Evolutionary conservation across 345 rosid species (phyloP).

Genomic region (Eucalyptus caleyi): DNA sequence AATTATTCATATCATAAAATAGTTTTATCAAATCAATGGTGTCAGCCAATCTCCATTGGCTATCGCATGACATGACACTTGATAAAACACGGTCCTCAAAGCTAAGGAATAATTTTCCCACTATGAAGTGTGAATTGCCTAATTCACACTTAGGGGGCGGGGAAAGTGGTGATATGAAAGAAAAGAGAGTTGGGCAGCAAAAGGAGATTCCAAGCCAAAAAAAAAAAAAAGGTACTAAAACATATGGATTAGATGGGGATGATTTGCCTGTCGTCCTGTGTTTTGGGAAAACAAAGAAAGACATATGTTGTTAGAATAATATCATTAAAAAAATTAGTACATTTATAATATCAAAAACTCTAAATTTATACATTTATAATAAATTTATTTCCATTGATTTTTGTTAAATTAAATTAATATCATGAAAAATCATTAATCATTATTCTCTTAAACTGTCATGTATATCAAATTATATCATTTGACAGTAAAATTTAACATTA

Average conservation of each 20-base stretch:
- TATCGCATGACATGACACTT: not conserved
- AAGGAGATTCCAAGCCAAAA: not conserved
- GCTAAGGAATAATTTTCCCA: not conserved
- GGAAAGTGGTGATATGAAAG: not conserved
- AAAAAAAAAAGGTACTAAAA: not conserved
- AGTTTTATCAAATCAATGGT: not conserved
- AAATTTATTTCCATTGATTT: accelerated
- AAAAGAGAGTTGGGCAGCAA: not conserved
- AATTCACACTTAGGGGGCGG: not conserved
- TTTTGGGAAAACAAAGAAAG: not conserved
- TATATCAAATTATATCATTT: accelerated
- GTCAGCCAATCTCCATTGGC: not conserved
- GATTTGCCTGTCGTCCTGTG: not conserved
- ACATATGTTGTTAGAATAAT: not conserved
- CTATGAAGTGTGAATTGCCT: not conserved
- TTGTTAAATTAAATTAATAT: no score
- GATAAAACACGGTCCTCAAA: not conserved
- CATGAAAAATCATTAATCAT: accelerated
- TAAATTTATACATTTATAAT: no score
- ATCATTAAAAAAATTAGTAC: no score
- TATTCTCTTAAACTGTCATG: accelerated
- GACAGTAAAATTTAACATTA: no score
- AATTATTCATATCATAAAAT: not conserved
- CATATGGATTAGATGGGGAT: not conserved
- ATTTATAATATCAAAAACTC: no score